These are phyloP conservation scores for Chlorella vulgaris DNA, from an alignment of 139 green algal species.

Conservation along the genomic window DNA sequence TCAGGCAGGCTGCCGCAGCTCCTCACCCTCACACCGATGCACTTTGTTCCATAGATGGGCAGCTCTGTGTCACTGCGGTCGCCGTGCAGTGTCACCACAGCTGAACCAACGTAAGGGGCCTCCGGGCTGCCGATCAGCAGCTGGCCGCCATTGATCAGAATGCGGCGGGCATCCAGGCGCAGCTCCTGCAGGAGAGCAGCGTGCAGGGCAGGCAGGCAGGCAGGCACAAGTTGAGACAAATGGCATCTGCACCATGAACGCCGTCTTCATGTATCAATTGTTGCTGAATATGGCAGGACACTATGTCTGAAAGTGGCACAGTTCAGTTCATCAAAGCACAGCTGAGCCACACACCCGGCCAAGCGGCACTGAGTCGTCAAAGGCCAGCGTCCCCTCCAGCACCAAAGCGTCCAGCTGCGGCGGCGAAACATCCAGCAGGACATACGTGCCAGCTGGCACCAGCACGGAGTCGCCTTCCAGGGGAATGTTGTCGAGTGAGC, in stretches of 20 bases:
- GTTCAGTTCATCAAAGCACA: neutral
- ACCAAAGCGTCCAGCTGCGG: neutral
- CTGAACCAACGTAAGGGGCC: neutral
- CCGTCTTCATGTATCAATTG: too few species aligned
- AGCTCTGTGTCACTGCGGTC: neutral
- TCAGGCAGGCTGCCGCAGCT: neutral
- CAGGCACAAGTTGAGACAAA: too few species aligned
- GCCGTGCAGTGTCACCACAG: neutral
- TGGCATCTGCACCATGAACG: too few species aligned
- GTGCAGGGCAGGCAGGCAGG: neutral
- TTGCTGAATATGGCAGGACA: neutral
- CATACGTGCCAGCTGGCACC: neutral
- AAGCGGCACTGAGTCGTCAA: neutral
- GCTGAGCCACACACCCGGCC: neutral
- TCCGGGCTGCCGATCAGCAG: neutral
- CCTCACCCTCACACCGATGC: neutral
- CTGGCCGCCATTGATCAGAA: neutral
- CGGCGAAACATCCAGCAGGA: neutral
- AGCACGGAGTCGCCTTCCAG: neutral
- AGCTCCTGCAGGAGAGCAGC: neutral
- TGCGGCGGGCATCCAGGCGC: neutral
- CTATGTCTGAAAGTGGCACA: neutral
- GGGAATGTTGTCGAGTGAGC: neutral
- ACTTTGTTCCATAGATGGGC: neutral
- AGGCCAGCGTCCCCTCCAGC: neutral